phyloP scores from a whole-genome alignment of 73 alveolate species.

The Tetrahymena elliotti region DNA sequence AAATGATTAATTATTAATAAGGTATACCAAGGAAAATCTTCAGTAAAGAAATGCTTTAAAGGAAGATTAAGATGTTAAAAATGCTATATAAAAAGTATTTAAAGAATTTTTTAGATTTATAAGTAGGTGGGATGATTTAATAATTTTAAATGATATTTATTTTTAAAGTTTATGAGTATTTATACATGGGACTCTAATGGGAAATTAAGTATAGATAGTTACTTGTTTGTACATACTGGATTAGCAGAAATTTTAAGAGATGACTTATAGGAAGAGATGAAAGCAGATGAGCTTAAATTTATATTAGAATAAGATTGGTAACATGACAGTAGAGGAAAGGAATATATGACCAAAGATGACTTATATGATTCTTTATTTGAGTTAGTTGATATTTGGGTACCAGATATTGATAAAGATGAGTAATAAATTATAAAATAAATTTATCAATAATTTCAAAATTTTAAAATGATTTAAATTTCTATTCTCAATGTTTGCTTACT shows the following conservation, averaged over 20 bases:
- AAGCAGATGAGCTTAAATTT: conserved; percentile 16
- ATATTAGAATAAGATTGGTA: conserved; percentile 37
- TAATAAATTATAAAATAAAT: conserved; percentile 53
- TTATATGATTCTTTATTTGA: conserved; percentile 65
- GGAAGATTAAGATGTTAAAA: conserved; percentile 23
- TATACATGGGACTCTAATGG: background rate
- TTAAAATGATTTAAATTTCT: no score
- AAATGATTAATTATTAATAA: background rate
- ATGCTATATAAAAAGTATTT: conserved; percentile 1
- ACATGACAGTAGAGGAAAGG: conserved; percentile 50
- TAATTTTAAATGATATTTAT: background rate
- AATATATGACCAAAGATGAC: conserved; percentile 46
- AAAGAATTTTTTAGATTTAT: no score
- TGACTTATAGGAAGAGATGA: conserved; percentile 21
- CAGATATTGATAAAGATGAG: conserved; percentile 62
- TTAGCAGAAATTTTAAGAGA: conserved; percentile 27
- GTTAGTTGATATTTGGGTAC: conserved; percentile 80
- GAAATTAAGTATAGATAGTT: conserved; percentile 11
- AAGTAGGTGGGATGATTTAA: background rate
- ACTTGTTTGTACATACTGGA: conserved; percentile 27
- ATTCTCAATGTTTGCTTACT: no score
- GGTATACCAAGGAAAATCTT: conserved; percentile 24
- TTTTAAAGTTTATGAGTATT: background rate
- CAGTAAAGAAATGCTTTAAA: conserved; percentile 25
- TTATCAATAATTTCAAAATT: background rate